A percentile compares a stretch with the other conserved stretches of the same genome.
These are phyloP conservation scores for Golubevia pallescens DNA, from an alignment of 1,284 basidiomycete species.

Conservation along the genomic window DNA sequence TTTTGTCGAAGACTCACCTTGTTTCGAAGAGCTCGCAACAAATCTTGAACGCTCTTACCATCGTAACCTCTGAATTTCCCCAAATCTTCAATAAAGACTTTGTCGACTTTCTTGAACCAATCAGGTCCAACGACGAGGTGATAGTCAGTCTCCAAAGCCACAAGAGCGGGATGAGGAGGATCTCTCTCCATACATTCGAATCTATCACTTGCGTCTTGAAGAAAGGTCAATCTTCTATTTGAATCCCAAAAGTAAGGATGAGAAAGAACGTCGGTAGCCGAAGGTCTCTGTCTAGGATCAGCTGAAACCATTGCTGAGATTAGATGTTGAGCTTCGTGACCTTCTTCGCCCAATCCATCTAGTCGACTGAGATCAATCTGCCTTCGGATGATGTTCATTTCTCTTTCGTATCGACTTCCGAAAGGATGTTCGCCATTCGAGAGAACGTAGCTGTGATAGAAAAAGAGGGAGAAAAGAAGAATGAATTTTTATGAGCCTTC, in stretches of 20 bases:
- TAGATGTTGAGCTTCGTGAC: conserved; percentile 55
- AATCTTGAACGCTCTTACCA: conserved; percentile 84
- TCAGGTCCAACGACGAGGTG: conserved; percentile 68
- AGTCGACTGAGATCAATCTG: conserved; percentile 36
- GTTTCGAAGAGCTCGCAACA: conserved; percentile 89
- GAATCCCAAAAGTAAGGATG: conserved; percentile 98
- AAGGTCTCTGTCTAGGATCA: conserved; percentile 71
- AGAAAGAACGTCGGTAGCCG: conserved; percentile 80
- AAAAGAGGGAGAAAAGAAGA: neutral
- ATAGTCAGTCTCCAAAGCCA: conserved; percentile 73
- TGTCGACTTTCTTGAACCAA: conserved; percentile 86
- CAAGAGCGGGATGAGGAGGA: conserved; percentile 78
- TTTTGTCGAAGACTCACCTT: conserved; percentile 72
- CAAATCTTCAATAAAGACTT: conserved; percentile 86
- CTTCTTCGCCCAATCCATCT: conserved; percentile 51
- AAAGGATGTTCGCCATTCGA: conserved; percentile 59
- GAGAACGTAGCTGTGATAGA: conserved; percentile 35
- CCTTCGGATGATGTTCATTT: conserved; percentile 58
- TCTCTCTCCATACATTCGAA: conserved; percentile 97
- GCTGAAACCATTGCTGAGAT: conserved; percentile 45
- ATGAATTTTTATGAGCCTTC: neutral
- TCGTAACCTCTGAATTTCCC: conserved; percentile 96
- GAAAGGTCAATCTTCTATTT: conserved; percentile 81
- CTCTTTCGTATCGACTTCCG: conserved; percentile 56
- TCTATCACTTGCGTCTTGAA: conserved; percentile 94